Evolutionary conservation across 805 yeast species (phyloP), one percentile per base, ranked within the genome.

Genomic region (Spathaspora sp.): DNA sequence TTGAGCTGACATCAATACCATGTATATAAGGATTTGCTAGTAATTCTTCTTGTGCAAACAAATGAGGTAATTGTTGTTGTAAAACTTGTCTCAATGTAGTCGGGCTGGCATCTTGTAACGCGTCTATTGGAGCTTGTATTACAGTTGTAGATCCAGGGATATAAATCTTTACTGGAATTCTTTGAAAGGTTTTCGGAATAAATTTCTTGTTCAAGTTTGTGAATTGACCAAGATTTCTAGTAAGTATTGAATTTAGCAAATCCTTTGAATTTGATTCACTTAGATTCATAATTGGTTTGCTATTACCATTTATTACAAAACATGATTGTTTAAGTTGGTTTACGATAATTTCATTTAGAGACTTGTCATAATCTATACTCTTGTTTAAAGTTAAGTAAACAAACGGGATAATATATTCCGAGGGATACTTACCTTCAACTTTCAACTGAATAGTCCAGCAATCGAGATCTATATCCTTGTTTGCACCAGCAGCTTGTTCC

Each of bases 281-380:
- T 50, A 93, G 69, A 23, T 76, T 76, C 96, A 93, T 87, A n/a
- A 93, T 80, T 1, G 83, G 78, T 54, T 87, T 89, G 5, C 96
- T 78, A n/a, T 82, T 79, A 0, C 96, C 96, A 56, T 85, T 82
- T 38, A 87, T 65, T 0, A 90, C 81, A 60, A 77, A 89, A 60
- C 90, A 83, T 4, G 90, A 79, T 61, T 93, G 97, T 60, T 94
- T 93, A 63, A 90, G 69, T 53, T 83, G 90, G 62, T 93, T 91
- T 54, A 84, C 70, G 85, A 94, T 85, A 47, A 80, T 76, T 48
- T 76, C 79, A 44, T 67, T 75, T 52, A 82, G 56, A 11, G 74
- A 61, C 20, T 59, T 54, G 35, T 59, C 53, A 56, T 69, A 70
- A 50, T 64, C 60, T 2, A 60, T 48, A 9, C 45, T 29, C 2